phyloP scores from a whole-genome alignment of 2,329 filamentous ascomycete species.

The Elsinoe batatas region DNA sequence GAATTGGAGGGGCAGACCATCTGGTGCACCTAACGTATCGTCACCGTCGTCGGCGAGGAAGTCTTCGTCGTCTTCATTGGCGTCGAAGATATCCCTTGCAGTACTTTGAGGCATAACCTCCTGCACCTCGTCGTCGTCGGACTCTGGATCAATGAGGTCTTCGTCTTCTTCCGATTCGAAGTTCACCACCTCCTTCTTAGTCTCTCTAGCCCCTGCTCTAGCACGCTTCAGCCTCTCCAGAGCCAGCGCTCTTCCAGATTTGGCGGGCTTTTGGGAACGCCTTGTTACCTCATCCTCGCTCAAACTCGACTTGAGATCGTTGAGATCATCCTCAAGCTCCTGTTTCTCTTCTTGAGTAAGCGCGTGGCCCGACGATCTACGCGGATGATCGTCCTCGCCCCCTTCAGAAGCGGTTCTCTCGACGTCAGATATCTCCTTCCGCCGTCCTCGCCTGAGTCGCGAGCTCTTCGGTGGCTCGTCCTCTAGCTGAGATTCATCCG shows the following conservation, averaged over 20 bases:
- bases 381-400: background rate
- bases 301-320: constrained; percentile 31
- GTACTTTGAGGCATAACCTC: constrained; percentile 17
- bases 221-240: constrained; percentile 35
- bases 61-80: constrained; percentile 48
- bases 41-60: constrained; percentile 58
- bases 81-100: constrained; percentile 36
- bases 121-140: constrained; percentile 22
- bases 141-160: constrained; percentile 18
- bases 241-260: constrained; percentile 31
- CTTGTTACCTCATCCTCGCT: constrained; percentile 21
- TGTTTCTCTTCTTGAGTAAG: constrained; percentile 28
- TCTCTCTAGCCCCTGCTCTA: constrained; percentile 25
- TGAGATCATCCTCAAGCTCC: constrained; percentile 38
- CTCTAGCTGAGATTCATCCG: constrained; percentile 18
- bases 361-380: background rate
- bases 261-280: constrained; percentile 24
- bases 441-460: constrained; percentile 14
- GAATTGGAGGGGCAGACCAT: constrained; percentile 57
- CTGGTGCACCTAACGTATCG: constrained; percentile 42
- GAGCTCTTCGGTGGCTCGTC: constrained; percentile 19
- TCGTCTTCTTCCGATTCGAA: constrained; percentile 14
- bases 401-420: constrained; percentile 7
- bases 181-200: constrained; percentile 18
- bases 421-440: background rate